Evolutionary conservation across 176 grass and related monocot species (phyloP).

Genomic region (Oryza glaberrima): DNA sequence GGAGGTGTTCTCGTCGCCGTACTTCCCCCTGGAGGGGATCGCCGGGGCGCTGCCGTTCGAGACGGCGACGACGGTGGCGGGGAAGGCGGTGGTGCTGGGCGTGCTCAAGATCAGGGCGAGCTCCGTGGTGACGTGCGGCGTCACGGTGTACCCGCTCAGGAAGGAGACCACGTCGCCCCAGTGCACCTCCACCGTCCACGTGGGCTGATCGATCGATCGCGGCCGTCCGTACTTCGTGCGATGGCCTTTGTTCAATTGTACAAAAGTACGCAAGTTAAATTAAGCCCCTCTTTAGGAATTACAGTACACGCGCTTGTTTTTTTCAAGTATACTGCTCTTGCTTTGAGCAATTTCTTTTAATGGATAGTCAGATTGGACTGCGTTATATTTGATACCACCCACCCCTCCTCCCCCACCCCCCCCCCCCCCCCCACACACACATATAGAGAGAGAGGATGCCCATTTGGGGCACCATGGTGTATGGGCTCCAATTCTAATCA

Average conservation of each 20-base stretch:
- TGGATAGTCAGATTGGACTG: no score
- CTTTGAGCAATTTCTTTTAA: no score
- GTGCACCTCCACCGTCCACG: conserved; percentile 40
- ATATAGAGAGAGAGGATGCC: no score
- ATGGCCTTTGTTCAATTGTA: neutral
- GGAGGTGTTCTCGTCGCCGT: neutral
- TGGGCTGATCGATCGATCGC: conserved; percentile 7
- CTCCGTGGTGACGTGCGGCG: conserved; percentile 37
- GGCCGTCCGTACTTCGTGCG: neutral
- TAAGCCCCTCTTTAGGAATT: neutral
- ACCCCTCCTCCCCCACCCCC: no score
- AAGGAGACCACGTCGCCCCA: conserved; percentile 21
- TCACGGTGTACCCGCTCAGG: neutral
- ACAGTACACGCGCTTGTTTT: no score
- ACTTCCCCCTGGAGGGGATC: neutral
- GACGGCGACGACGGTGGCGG: conserved; percentile 44
- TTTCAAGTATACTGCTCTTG: no score
- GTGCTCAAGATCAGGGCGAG: conserved; percentile 35
- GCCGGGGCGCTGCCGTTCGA: conserved; percentile 37
- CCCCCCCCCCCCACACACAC: no score
- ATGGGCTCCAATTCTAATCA: no score
- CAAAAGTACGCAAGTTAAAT: neutral
- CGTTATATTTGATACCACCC: no score
- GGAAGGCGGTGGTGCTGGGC: conserved; percentile 46
- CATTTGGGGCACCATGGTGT: no score